Percentiles rank a stretch among this genome's conserved stretches.
These are phyloP conservation scores for Papilionanthe hybrid DNA, from an alignment of 116 monocot genomes.

Conservation along the genomic window DNA sequence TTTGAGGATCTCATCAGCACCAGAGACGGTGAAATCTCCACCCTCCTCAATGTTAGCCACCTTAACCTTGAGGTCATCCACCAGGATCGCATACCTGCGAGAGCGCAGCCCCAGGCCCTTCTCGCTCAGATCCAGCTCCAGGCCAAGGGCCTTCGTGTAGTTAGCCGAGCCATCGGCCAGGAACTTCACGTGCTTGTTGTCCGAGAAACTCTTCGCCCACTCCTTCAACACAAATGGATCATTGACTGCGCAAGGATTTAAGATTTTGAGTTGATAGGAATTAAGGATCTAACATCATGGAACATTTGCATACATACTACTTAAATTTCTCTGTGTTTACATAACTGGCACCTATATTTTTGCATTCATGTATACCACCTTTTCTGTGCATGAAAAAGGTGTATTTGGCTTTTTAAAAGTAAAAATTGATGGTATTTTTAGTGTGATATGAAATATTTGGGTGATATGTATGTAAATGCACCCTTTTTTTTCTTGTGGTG, in stretches of 20 bases:
- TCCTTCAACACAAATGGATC: slow-evolving; percentile 94
- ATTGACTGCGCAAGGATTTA: slow-evolving; percentile 46
- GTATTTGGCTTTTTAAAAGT: too few relatives aligned
- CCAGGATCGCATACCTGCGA: slow-evolving; percentile 61
- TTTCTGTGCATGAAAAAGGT: too few relatives aligned
- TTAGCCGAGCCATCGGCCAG: slow-evolving; percentile 75
- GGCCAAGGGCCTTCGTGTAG: slow-evolving; percentile 79
- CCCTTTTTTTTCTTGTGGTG: too few relatives aligned
- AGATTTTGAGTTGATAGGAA: too few relatives aligned
- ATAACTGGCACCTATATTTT: too few relatives aligned
- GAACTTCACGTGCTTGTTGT: slow-evolving; percentile 82
- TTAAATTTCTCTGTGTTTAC: too few relatives aligned
- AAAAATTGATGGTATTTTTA: too few relatives aligned
- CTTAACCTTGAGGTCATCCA: slow-evolving; percentile 59
- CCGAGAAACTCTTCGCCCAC: slow-evolving; percentile 82
- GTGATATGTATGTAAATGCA: too few relatives aligned
- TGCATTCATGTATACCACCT: too few relatives aligned
- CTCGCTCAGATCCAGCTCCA: slow-evolving; percentile 83
- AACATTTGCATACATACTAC: too few relatives aligned
- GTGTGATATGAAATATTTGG: too few relatives aligned
- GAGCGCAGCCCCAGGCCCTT: slow-evolving; percentile 84
- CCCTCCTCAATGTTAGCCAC: slow-evolving; percentile 82
- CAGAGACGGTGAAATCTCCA: slow-evolving; percentile 80
- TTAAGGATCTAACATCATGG: too few relatives aligned
- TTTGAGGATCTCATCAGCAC: slow-evolving; percentile 88